These are phyloP conservation scores for Polytrichum formosum DNA, from an alignment of 225 moss, liverwort and hornwort genomes.

Conservation along the genomic window DNA sequence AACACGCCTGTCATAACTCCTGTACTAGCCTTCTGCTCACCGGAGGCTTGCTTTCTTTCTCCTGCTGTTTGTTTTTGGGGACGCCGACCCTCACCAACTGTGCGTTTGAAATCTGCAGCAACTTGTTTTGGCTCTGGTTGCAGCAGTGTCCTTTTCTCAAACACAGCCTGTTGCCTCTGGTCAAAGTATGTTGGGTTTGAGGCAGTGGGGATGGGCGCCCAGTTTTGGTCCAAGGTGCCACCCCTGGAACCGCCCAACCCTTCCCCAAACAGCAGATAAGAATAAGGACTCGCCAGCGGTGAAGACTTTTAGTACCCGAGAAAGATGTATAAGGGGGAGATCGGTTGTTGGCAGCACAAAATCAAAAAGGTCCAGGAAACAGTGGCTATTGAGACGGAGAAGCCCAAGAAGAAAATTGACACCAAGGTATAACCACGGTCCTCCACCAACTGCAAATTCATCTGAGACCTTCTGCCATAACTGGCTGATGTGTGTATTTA, in stretches of 20 bases:
- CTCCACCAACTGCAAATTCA: conserved; percentile 1
- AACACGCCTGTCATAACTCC: conserved; percentile 52
- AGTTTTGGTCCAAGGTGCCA: conserved; percentile 16
- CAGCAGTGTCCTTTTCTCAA: conserved; percentile 8
- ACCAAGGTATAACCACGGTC: conserved; percentile 1
- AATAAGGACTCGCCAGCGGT: conserved; percentile 33
- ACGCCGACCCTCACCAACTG: conserved; percentile 33
- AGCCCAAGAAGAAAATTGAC: neutral
- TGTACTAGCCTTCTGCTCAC: conserved; percentile 7
- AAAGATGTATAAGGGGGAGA: neutral
- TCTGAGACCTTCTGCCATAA: conserved; percentile 5
- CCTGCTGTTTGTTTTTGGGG: conserved; percentile 28
- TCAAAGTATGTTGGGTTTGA: conserved; percentile 17
- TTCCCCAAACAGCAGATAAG: conserved; percentile 20
- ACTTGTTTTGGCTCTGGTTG: conserved; percentile 11
- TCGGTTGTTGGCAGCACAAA: neutral
- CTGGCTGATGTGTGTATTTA: conserved; percentile 4
- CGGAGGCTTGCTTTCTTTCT: conserved; percentile 13
- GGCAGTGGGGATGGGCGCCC: conserved; percentile 17
- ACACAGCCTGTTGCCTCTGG: conserved; percentile 22
- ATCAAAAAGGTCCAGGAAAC: neutral
- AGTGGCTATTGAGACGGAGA: conserved; percentile 1
- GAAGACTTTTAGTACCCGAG: conserved; percentile 8
- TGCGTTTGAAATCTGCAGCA: conserved; percentile 23
- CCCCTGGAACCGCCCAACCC: conserved; percentile 29